These are phyloP conservation scores for Pichia eremophila DNA, from an alignment of 805 yeast species.

Conservation along the genomic window DNA sequence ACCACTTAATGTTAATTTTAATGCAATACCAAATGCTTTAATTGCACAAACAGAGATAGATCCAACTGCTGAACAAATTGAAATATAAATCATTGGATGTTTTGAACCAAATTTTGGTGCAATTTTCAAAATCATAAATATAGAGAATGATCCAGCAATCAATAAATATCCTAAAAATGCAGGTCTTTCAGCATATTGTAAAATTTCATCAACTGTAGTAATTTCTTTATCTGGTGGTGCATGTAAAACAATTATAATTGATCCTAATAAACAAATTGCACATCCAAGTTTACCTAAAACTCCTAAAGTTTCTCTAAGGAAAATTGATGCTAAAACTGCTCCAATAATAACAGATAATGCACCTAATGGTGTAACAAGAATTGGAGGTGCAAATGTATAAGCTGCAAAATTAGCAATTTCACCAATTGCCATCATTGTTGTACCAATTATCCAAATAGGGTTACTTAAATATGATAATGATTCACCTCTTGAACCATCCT, in stretches of 20 bases:
- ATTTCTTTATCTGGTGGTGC: slow-evolving; percentile 94
- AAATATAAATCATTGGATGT: slow-evolving; percentile 82
- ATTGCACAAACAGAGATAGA: slow-evolving; percentile 86
- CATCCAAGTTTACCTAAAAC: slow-evolving; percentile 86
- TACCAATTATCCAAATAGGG: slow-evolving; percentile 94
- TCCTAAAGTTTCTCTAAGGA: slow-evolving; percentile 80
- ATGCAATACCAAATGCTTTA: slow-evolving; percentile 88
- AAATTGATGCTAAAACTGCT: slow-evolving; percentile 79
- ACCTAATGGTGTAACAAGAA: slow-evolving; percentile 84
- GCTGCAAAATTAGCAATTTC: slow-evolving; percentile 92
- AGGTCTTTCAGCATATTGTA: slow-evolving; percentile 70
- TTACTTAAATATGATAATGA: slow-evolving; percentile 72
- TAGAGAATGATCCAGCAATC: slow-evolving; percentile 55
- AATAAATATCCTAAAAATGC: slow-evolving; percentile 60
- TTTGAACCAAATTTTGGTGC: slow-evolving; percentile 73
- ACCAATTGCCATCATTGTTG: slow-evolving; percentile 82
- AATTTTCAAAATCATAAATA: slow-evolving; percentile 72
- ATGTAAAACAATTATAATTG: slow-evolving; percentile 78
- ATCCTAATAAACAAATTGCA: slow-evolving; percentile 80
- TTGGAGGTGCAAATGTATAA: slow-evolving; percentile 90
- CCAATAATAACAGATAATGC: slow-evolving; percentile 87
- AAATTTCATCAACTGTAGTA: slow-evolving; percentile 78
- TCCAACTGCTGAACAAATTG: slow-evolving; percentile 85
- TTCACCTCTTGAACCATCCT: slow-evolving; percentile 57
- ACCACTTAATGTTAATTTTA: slow-evolving; percentile 75